Conservation (phyloP, 257 asterid genomes). For the Gentiana dahurica region DNA sequence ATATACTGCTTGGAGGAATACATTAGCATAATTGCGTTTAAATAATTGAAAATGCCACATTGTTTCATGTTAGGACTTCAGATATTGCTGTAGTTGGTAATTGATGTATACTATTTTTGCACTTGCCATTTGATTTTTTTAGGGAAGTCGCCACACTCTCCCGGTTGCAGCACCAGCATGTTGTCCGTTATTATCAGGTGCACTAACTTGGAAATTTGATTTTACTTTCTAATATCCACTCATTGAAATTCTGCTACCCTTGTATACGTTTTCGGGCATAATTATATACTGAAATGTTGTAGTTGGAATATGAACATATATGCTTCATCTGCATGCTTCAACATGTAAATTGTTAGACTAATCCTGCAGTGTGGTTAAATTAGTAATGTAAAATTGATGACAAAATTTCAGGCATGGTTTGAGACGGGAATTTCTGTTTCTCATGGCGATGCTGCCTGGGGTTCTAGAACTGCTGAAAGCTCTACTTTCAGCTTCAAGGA, state of each 20-base stretch:
- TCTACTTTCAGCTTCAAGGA: constrained; percentile 62
- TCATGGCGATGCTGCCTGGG: constrained; percentile 40
- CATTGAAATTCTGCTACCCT: too few relatives aligned
- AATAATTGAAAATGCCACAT: neutral
- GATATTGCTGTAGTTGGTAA: neutral
- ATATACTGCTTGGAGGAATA: neutral
- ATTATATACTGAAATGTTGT: too few relatives aligned
- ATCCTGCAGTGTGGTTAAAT: neutral
- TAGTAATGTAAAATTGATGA: constrained; percentile 5
- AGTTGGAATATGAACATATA: too few relatives aligned
- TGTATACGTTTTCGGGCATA: too few relatives aligned
- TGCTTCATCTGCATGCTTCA: neutral
- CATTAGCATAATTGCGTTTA: neutral
- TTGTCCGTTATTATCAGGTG: constrained; percentile 97
- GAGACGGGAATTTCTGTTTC: constrained; percentile 69
- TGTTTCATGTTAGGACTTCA: neutral
- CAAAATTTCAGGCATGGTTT: constrained; percentile 83
- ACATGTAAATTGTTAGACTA: neutral
- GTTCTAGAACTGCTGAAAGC: constrained; percentile 53
- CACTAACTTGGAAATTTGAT: constrained; percentile 11
- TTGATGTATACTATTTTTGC: neutral
- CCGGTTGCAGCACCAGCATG: constrained; percentile 94
- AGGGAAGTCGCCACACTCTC: constrained; percentile 98
- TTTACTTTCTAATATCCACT: constrained; percentile 1
- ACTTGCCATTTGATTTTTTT: neutral